Evolutionary conservation across 768 basidiomycete genomes (phyloP), one percentile per base, ranked within the genome.

Genomic region (Phlebiopsis flavidoalba): DNA sequence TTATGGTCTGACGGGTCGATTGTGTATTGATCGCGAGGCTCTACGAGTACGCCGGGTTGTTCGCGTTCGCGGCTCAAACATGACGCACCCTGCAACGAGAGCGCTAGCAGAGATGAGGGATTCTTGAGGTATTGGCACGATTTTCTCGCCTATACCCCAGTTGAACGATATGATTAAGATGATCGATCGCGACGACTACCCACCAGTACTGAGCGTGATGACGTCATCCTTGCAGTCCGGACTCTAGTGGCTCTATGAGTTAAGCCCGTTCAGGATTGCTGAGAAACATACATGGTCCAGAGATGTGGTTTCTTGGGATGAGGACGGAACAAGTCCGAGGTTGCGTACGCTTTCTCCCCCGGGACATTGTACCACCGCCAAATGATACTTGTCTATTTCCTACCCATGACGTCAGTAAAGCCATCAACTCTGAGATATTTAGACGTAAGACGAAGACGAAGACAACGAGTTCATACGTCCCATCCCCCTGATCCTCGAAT

Each of bases 211-310:
- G 35, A 64, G 60, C 62, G 78, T 72, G 58, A 80, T 77, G 58
- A 78, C 78, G 54, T 81, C 79, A 59, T 81, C 79, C n/a, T 60
- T 62, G 17, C 77, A n/a, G 67, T 8, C 77, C 78, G 58, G n/a
- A 63, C 61, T 33, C 70, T 63, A 66, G 33, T 26, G 37, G 66
- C 49, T 46, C 67, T 67, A 61, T 21, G 15, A 53, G 22, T 3
- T 11, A 12, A 1, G 26, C 35, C 10, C 15, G 1, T 1, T 37
- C 26, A 12, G 22, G 40, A 37, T 11, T 43, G 33, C 2, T 6
- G 4, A 50, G 35, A 70, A 4, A 59, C 78, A 40, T 57, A 60
- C 40, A 83, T 65, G 55, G 65, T 73, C 64, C 64, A 67, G 6
- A 62, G 35, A 7, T 54, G 45, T 14, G 59, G 61, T 31, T 59